A percentile compares a stretch with the other conserved stretches of the same genome.
phyloP scores from a whole-genome alignment of 2,329 filamentous ascomycete species.

The Chrysoporthe cubensis region DNA sequence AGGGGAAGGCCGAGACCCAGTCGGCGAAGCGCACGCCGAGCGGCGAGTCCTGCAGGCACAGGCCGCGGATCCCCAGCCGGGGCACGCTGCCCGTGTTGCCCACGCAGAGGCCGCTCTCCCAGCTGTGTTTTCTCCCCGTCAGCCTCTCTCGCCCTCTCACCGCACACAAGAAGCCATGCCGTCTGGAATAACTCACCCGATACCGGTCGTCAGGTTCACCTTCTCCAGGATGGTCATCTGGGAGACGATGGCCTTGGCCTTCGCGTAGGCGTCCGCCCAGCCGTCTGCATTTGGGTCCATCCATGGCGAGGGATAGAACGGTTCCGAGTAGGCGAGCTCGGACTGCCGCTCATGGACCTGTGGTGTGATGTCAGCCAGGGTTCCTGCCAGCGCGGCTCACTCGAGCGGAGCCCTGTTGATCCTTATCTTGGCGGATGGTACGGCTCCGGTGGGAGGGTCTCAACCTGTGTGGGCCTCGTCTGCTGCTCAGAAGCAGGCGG shows the following conservation, averaged over 20 bases:
- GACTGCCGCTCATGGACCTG: conserved; percentile 33
- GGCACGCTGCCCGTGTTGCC: conserved; percentile 75
- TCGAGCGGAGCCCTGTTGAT: too few relatives aligned
- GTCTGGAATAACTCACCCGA: conserved; percentile 63
- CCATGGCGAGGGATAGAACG: conserved; percentile 88
- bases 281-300: conserved; percentile 70
- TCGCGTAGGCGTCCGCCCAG: conserved; percentile 77
- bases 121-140: conserved; percentile 47
- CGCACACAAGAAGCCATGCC: not conserved
- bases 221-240: conserved; percentile 85
- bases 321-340: conserved; percentile 49
- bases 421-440: not conserved
- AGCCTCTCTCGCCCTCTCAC: not conserved
- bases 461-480: not conserved
- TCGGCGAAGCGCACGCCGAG: conserved; percentile 78
- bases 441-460: not conserved
- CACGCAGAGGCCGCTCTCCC: conserved; percentile 74
- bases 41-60: conserved; percentile 89
- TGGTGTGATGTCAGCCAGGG: conserved; percentile 29
- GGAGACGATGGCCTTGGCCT: conserved; percentile 79
- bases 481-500: not conserved
- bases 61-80: conserved; percentile 64
- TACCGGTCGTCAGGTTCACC: conserved; percentile 92
- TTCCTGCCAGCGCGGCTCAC: not conserved
- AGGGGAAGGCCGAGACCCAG: conserved; percentile 80